Conservation (phyloP, 352 stramenopile species). For the Pythium scleroteichum region DNA sequence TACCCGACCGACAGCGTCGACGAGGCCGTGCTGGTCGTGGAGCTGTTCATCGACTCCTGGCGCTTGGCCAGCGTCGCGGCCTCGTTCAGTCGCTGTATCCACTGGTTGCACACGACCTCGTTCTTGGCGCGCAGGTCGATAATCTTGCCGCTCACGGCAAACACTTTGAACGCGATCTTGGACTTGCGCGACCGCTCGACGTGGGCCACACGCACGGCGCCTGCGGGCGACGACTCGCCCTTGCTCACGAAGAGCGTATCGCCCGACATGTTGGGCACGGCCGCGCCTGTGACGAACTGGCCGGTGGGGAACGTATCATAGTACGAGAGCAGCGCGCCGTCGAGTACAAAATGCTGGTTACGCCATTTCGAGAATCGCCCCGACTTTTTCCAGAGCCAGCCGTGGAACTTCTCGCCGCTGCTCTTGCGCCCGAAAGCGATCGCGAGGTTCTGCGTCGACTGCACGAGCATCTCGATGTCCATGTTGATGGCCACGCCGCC, state of each 20-base stretch:
- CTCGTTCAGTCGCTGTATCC: conserved; percentile 73
- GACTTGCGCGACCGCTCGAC: conserved; percentile 75
- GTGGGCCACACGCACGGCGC: conserved; percentile 73
- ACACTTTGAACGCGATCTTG: conserved; percentile 85
- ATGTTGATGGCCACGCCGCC: conserved; percentile 48
- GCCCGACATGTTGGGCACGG: conserved; percentile 53
- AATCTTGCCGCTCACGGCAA: conserved; percentile 80
- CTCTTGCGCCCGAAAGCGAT: conserved; percentile 70
- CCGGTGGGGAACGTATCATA: conserved; percentile 85
- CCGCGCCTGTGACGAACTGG: conserved; percentile 68
- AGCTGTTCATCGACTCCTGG: conserved; percentile 74
- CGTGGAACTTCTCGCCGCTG: conserved; percentile 72
- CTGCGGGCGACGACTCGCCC: conserved; percentile 64
- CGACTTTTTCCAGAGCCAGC: conserved; percentile 84
- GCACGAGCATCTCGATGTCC: conserved; percentile 83
- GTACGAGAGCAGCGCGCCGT: conserved; percentile 75
- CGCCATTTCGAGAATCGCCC: conserved; percentile 81
- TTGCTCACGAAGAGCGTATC: conserved; percentile 75
- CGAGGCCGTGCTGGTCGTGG: conserved; percentile 69
- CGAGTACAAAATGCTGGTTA: conserved; percentile 84
- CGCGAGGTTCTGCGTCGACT: conserved; percentile 73
- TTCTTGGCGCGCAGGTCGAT: conserved; percentile 83
- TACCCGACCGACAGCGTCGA: conserved; percentile 64
- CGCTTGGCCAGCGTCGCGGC: conserved; percentile 69
- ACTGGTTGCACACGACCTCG: conserved; percentile 67